Conservation (phyloP, 2,329 filamentous ascomycete species). For the Hypoxylon sp. region DNA sequence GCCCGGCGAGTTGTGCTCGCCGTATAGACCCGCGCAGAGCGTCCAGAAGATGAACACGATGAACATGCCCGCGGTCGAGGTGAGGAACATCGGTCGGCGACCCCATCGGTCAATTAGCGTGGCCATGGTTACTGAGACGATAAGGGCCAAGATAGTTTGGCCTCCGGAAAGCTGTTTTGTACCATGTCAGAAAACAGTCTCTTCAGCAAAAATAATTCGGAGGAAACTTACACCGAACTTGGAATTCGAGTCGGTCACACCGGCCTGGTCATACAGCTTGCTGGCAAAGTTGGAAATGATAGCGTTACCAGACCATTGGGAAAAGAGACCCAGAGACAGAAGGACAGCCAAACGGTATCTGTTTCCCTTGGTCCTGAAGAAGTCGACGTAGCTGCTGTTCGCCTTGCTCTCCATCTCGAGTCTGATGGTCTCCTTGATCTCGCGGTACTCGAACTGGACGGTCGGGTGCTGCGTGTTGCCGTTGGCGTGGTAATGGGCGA, state of each 20-base stretch:
- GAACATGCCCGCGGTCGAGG: conserved; percentile 60
- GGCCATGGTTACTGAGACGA: conserved; percentile 67
- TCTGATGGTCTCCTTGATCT: conserved; percentile 71
- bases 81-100: conserved; percentile 69
- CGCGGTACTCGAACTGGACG: conserved; percentile 71
- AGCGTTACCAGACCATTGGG: conserved; percentile 72
- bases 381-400: conserved; percentile 66
- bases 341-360: conserved; percentile 68
- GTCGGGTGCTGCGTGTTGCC: conserved; percentile 65
- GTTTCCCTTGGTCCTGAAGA: conserved; percentile 70
- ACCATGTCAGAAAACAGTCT: conserved; percentile 47
- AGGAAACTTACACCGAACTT: conserved; percentile 60
- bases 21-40: conserved; percentile 62
- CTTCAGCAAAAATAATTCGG: not conserved
- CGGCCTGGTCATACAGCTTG: conserved; percentile 67
- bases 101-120: conserved; percentile 69
- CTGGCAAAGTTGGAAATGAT: conserved; percentile 72
- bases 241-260: conserved; percentile 62
- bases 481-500: conserved; percentile 71
- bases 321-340: conserved; percentile 70
- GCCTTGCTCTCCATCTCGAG: conserved; percentile 65
- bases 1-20: conserved; percentile 56
- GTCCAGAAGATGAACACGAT: conserved; percentile 67
- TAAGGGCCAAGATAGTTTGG: conserved; percentile 65
- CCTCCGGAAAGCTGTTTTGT: conserved; percentile 61